A percentile compares a stretch with the other conserved stretches of the same genome.
These are phyloP conservation scores for Solanum appendiculatum DNA, from an alignment of 257 asterid genomes.

Conservation along the genomic window DNA sequence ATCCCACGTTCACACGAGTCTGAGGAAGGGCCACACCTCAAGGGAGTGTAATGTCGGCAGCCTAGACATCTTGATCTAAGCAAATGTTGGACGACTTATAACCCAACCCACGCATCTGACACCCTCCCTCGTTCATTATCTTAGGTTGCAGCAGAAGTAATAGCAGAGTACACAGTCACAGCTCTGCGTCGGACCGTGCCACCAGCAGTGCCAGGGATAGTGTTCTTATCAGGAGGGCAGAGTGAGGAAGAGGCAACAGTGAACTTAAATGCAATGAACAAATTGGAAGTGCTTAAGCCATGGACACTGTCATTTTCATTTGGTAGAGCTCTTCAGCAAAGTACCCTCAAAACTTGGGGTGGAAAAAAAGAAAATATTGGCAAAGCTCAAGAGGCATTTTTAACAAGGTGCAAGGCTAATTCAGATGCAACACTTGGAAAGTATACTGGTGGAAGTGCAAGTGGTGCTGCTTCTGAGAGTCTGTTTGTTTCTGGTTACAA, in stretches of 20 bases:
- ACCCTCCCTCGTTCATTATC: background rate
- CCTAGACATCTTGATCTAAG: background rate
- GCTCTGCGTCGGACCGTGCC: constrained; percentile 74
- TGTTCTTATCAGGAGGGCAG: constrained; percentile 84
- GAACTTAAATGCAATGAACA: constrained; percentile 70
- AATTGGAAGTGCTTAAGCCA: constrained; percentile 55
- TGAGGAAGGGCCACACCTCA: background rate
- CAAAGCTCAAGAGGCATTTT: constrained; percentile 57
- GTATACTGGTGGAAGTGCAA: constrained; percentile 47
- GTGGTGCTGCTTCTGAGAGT: constrained; percentile 56
- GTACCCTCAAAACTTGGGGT: constrained; percentile 72
- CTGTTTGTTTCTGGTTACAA: constrained; percentile 52
- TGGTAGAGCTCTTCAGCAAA: constrained; percentile 76
- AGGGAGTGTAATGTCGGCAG: background rate
- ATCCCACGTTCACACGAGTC: background rate
- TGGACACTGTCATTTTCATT: constrained; percentile 79
- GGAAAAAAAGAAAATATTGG: constrained; percentile 70
- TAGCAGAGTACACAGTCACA: constrained; percentile 62
- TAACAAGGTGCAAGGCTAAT: constrained; percentile 70
- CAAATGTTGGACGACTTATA: no score
- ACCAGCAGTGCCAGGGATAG: constrained; percentile 83
- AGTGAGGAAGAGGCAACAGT: constrained; percentile 83
- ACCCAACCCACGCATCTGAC: background rate
- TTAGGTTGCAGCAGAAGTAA: constrained; percentile 64
- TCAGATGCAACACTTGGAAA: constrained; percentile 72